Evolutionary conservation across 805 yeast species (phyloP), one percentile per base, ranked within the genome.

Genomic region (Ogataea wickerhamii): DNA sequence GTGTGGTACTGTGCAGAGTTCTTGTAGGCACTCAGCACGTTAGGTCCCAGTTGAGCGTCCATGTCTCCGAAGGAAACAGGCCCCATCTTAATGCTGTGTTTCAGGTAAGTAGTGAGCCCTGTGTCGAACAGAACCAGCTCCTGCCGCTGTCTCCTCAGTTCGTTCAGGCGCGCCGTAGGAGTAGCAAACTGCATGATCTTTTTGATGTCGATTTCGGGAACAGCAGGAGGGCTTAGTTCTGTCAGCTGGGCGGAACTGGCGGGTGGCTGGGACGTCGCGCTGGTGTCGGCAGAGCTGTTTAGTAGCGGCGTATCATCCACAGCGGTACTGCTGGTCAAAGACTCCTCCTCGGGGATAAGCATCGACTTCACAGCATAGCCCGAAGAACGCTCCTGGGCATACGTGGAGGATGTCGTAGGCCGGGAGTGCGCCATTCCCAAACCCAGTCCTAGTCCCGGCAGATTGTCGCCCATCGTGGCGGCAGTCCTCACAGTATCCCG

Each of bases 21-120:
- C 26, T 76, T 78, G 55, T 80, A 81, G 2, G 87, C 87, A 38
- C 73, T 76, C 21, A 73, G 64, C 2, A 82, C 88, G 44, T 78
- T 72, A 14, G 67, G 68, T 0, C 80, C 79, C 34, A 73, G 22
- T 20, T 43, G 46, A 17, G 50, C 34, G 20, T 53, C 58, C 18
- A 35, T 44, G 27, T 24, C 41, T 17, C 39, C 27, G 36, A 44
- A 38, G 18, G 48, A 36, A n/a, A 36, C 38, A 10, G 47, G 32
- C 5, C 51, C 51, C 6, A 27, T 22, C 22, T 47, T 49, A 33
- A 47, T 45, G 1, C 45, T 34, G 17, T 44, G 38, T 28, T 42
- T 58, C 54, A 77, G 55, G 82, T 85, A 82, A 2, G 67, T 62
- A 18, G 68, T 68, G n/a, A 82, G 57, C 1, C 86, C 86, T 0